These are phyloP conservation scores for Pichia sp. DNA, from an alignment of 1,139 yeast species.

Conservation along the genomic window DNA sequence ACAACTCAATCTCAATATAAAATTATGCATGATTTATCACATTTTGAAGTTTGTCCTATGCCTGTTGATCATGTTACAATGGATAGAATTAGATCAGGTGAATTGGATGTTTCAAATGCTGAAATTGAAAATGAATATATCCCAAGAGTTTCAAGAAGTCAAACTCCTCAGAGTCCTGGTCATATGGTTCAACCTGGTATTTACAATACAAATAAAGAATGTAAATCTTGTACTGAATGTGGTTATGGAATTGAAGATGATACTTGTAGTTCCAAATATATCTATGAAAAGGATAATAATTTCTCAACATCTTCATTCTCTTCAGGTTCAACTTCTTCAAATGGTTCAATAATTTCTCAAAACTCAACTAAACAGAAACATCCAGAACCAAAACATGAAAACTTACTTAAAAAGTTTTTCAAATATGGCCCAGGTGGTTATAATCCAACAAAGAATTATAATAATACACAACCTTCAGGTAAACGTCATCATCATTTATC, in stretches of 20 bases:
- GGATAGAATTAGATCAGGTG: conserved; percentile 24
- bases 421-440: conserved; percentile 16
- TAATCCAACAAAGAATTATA: conserved; percentile 6
- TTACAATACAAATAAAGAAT: conserved; percentile 9
- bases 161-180: neutral
- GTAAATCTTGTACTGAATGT: conserved; percentile 25
- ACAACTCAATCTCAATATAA: conserved; percentile 23
- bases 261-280: conserved; percentile 4
- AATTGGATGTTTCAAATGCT: conserved; percentile 18
- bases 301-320: neutral
- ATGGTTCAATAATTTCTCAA: neutral
- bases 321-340: conserved; percentile 5
- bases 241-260: conserved; percentile 20
- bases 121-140: conserved; percentile 26
- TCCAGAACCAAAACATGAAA: conserved; percentile 10
- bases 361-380: neutral
- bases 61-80: conserved; percentile 30
- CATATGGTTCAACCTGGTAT: conserved; percentile 6
- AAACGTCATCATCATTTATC: conserved; percentile 11
- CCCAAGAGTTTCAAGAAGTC: conserved; percentile 8
- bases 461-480: neutral
- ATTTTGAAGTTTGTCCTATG: conserved; percentile 25
- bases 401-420: conserved; percentile 14
- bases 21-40: conserved; percentile 4
- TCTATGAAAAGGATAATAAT: neutral